Base-by-base conservation (phyloP, 2,329 filamentous ascomycete genomes). In the Verticillium nonalfalfae region DNA sequence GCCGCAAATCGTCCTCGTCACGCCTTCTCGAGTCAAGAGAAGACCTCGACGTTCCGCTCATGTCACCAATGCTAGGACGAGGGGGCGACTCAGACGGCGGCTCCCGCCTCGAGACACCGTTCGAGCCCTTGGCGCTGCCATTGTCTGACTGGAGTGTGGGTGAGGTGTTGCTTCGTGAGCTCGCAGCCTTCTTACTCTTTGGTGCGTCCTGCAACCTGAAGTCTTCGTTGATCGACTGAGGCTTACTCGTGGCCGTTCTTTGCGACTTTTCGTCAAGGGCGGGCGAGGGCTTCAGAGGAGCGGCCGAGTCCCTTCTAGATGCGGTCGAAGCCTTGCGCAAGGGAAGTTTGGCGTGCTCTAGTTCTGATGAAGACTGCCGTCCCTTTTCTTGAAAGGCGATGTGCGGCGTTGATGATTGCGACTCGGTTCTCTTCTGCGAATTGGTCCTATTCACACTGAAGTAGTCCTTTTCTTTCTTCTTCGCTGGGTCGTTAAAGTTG, bases 381-480 rank as follows among this genome's bases (percentile, higher is more conserved):
- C 86, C 85, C 74, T 93, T 95, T 69, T 96, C 91, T 72, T 96
- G 92, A 72, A 93, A 96, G 26, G 92, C 90, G 68, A 96, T 96
- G 70, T 97, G 93, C n/a, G 93, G 91, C 15, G 91, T 93, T 2
- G 87, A 84, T 62, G 78, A 73, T 60, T 79, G 77, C 1, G 81
- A 82, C 54, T 83, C 82, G 15, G 69, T 70, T 57, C 79, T 80
- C 66, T 75, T 81, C 59, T 84, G 79, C 15, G 75, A 66, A 2
- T 73, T 67, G n/a, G 74, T 70, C 70, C 79, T 82, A 38, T 76
- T 64, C 6, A 75, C 68, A 58, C 73, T 77, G 69, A 88, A 89
- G 66, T 89, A 89, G 65, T 90, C 87, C 64, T 79, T 83, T 31
- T 85, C 80, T 64, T 78, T 80, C 60, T 75, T 76, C 70, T 79